Conservation (phyloP, 176 grass and related monocot genomes). For the Thinopyrum elongatum region DNA sequence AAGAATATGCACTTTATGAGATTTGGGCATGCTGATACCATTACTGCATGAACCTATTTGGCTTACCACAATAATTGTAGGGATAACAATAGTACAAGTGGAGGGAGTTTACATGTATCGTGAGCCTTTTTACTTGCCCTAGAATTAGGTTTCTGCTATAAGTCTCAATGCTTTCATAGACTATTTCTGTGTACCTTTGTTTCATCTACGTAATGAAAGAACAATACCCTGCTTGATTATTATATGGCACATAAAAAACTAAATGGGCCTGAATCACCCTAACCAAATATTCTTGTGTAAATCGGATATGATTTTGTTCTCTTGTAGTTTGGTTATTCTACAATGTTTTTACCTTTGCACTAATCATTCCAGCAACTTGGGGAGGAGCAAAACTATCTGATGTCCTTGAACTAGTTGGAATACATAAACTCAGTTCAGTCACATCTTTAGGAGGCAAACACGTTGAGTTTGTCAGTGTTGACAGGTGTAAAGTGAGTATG, state of each 20-base stretch:
- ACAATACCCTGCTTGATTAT: not conserved
- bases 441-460: constrained; percentile 86
- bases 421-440: constrained; percentile 61
- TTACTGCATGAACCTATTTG: constrained; percentile 5
- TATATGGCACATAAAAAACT: constrained; percentile 6
- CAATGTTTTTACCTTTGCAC: constrained; percentile 9
- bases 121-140: not conserved
- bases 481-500: constrained; percentile 87
- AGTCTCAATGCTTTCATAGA: constrained; percentile 15
- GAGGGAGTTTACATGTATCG: not conserved
- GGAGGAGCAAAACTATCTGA: constrained; percentile 87
- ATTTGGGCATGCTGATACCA: constrained; percentile 11
- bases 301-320: not conserved
- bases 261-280: not conserved
- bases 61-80: not conserved
- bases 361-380: constrained; percentile 70
- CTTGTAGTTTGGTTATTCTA: not conserved
- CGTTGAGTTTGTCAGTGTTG: constrained; percentile 82
- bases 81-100: not conserved
- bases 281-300: not conserved
- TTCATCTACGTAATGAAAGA: not conserved
- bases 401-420: constrained; percentile 70
- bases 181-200: not conserved
- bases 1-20: constrained; percentile 12
- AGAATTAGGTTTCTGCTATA: not conserved